Base-by-base conservation (phyloP, 768 basidiomycete genomes). In the Cystobasidium onofrii region DNA sequence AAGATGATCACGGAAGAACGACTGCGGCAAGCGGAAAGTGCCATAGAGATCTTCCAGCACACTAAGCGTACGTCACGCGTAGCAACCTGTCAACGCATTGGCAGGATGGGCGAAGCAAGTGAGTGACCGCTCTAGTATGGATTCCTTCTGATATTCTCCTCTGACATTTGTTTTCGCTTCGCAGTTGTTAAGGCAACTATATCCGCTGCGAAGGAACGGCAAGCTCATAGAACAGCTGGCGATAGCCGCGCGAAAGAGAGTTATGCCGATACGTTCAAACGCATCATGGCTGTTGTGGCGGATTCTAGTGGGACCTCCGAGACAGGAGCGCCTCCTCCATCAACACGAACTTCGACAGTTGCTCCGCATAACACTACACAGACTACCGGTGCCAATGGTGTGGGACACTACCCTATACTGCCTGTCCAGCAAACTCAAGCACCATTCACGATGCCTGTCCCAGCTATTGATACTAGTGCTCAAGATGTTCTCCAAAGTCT, bases 181-280 rank as follows among this genome's bases (percentile, higher is more conserved):
- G n/a, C 29, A 64, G 63, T 64, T 27, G 31, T 34, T 23, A 34
- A 43, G 10, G 63, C 63, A n/a, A 44, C 43, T 4, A 64, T 64
- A 15, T 25, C 31, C 3, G 63, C 63, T 18, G 63, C 63, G 23
- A 64, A 36, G 25, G 63, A 64, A 25, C 25, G 63, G 1, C 63
- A 36, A 13, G 63, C 63, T 25, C 63, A 39, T 25, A 7, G 43
- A 39, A 15, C 39, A 27, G 25, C 63, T 44, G 63, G 63, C 27
- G 57, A 60, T 29, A 64, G 41, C 2, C 36, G 63, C 2, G 63
- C 63, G 2, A 34, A 64, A 36, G 63, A 64, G 25, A 64, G 36
- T 34, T 64, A 64, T 64, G 63, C 63, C 39, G 63, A 64, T 27
- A 64, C 63, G 6, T 39, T 64, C 25, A 39, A 36, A 36, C 4